Evolutionary conservation across 2,329 filamentous ascomycete species (phyloP).

Genomic region (Exophiala aquamarina): DNA sequence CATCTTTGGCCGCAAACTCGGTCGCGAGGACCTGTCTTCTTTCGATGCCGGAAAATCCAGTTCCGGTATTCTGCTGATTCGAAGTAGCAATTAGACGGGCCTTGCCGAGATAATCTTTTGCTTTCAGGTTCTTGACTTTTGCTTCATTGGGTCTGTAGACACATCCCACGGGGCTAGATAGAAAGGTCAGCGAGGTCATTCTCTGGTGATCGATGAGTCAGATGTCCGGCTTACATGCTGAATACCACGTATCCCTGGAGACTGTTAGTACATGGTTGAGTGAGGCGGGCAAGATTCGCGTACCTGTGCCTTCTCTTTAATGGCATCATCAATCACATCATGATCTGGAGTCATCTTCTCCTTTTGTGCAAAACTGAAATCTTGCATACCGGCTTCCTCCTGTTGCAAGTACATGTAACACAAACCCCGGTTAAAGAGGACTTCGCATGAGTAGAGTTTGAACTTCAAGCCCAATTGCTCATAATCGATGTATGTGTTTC

Average conservation of each 20-base stretch:
- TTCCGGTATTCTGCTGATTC: conserved; percentile 76
- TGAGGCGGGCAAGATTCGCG: too few relatives aligned
- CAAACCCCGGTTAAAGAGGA: conserved; percentile 92
- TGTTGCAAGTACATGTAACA: conserved; percentile 98
- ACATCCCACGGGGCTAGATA: conserved; percentile 89
- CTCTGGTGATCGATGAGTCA: not conserved
- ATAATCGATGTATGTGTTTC: conserved; percentile 97
- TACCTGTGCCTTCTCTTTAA: conserved; percentile 84
- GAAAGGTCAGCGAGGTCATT: conserved; percentile 1
- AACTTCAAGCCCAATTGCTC: conserved; percentile 93
- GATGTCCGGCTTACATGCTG: conserved; percentile 27
- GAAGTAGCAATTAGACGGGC: conserved; percentile 89
- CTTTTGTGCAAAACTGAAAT: conserved; percentile 85
- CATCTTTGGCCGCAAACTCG: conserved; percentile 55
- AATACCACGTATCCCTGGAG: conserved; percentile 98
- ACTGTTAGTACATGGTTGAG: too few relatives aligned
- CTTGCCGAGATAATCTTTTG: conserved; percentile 96
- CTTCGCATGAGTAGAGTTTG: conserved; percentile 95
- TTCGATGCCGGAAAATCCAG: conserved; percentile 76
- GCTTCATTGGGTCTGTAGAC: conserved; percentile 95
- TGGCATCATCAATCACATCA: conserved; percentile 97
- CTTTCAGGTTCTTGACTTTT: conserved; percentile 97
- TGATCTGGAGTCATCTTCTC: conserved; percentile 97
- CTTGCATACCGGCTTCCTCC: conserved; percentile 84
- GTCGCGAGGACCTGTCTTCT: conserved; percentile 54